Evolutionary conservation across 1,284 basidiomycete species (phyloP).

Genomic region (Microbotryum scabiosae): DNA sequence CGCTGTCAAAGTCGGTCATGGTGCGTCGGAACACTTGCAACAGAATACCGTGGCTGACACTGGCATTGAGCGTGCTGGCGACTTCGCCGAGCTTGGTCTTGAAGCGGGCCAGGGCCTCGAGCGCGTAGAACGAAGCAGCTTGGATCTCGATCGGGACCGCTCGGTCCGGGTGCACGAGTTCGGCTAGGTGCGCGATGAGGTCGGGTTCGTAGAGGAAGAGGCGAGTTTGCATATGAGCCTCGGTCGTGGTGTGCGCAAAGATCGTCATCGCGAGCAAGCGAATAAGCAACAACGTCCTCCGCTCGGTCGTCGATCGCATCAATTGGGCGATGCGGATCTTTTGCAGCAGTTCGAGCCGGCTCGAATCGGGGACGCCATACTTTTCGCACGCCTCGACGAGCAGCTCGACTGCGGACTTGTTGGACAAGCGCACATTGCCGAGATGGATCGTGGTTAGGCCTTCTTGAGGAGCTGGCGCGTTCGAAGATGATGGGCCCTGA

Average conservation of each 20-base stretch:
- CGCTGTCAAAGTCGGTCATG: slow-evolving; percentile 53
- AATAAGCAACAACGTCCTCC: slow-evolving; percentile 71
- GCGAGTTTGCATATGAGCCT: slow-evolving; percentile 66
- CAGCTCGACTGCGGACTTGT: slow-evolving; percentile 45
- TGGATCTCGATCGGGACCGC: slow-evolving; percentile 61
- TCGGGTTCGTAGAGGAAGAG: slow-evolving; percentile 94
- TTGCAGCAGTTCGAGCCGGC: slow-evolving; percentile 83
- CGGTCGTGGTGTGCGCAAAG: slow-evolving; percentile 54
- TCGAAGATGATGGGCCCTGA: slow-evolving; percentile 5
- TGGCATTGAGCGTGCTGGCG: slow-evolving; percentile 81
- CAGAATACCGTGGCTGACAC: slow-evolving; percentile 89
- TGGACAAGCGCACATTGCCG: slow-evolving; percentile 31
- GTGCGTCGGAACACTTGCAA: slow-evolving; percentile 79
- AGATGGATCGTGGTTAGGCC: slow-evolving; percentile 40
- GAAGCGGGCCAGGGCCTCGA: slow-evolving; percentile 84
- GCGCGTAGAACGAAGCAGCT: slow-evolving; percentile 71
- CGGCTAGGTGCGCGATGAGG: slow-evolving; percentile 75
- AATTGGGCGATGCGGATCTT: slow-evolving; percentile 71
- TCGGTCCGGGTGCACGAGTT: slow-evolving; percentile 69
- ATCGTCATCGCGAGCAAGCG: slow-evolving; percentile 82
- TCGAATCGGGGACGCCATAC: slow-evolving; percentile 68
- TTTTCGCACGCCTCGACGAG: slow-evolving; percentile 64
- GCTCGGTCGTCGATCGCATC: slow-evolving; percentile 45
- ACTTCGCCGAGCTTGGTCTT: slow-evolving; percentile 76
- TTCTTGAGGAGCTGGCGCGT: slow-evolving; percentile 28